Evolutionary conservation across 2,329 filamentous ascomycete species (phyloP).

Genomic region (Metarhizium guizhouense): DNA sequence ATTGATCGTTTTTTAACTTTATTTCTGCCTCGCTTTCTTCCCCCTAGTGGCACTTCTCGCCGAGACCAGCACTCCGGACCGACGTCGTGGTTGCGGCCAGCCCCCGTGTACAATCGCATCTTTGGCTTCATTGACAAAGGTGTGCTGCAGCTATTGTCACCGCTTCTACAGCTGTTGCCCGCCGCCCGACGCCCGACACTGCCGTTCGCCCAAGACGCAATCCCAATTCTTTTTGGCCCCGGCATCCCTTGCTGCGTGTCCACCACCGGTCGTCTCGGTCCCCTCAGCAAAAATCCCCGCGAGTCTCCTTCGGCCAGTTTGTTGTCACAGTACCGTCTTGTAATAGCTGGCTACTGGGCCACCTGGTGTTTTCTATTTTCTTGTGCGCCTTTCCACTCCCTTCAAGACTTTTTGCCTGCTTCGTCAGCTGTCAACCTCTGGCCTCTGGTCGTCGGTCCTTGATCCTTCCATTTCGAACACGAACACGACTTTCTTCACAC

Average conservation of each 20-base stretch:
- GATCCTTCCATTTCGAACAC: not conserved
- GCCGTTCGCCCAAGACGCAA: not conserved
- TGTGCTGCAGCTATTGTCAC: not conserved
- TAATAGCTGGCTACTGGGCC: conserved; percentile 24
- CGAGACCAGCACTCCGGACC: conserved; percentile 1
- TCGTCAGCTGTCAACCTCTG: conserved; percentile 1
- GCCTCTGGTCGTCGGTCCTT: not conserved
- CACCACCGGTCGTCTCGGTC: not conserved
- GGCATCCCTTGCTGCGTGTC: not conserved
- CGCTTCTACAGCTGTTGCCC: not conserved
- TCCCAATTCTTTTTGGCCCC: not conserved
- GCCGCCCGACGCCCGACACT: not conserved
- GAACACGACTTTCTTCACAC: not conserved
- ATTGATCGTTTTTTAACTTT: conserved; percentile 23
- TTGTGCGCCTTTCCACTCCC: conserved; percentile 4
- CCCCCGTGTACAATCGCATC: not conserved
- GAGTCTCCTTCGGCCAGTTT: not conserved
- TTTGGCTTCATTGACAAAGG: not conserved
- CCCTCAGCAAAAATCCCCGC: not conserved
- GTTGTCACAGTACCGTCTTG: conserved; percentile 20
- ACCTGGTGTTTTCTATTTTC: conserved; percentile 6
- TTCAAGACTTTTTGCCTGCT: not conserved
- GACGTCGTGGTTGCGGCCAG: conserved; percentile 1
- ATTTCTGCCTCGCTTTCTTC: conserved; percentile 17
- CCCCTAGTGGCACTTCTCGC: not conserved